Evolutionary conservation across 2,329 filamentous ascomycete genomes (phyloP), one percentile per base, ranked within the genome.

Genomic region (Xylaria sp.): DNA sequence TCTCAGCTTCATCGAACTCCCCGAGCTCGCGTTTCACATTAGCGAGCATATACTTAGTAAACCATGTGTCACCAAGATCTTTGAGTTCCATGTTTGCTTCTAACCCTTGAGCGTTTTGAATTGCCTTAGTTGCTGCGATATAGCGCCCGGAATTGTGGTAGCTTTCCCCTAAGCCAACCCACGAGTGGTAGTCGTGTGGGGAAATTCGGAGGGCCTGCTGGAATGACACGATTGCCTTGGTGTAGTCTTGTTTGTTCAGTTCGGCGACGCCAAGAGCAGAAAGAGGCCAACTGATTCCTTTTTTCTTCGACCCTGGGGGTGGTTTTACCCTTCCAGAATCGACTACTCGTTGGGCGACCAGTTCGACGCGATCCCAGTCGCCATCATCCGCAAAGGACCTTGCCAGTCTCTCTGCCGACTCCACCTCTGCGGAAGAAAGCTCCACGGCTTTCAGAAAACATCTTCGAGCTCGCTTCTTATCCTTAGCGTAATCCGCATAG

Each of bases 381-480:
- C 92, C 90, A 73, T 94, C 91, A 63, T 97, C 90, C 0, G 97
- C 95, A 79, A 98, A 99, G 0, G 90, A 90, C 68, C 89, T 88
- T 1, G 96, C 94, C 18, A 99, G 87, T 34, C 94, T 89, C 80
- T 98, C 93, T 0, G 96, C 96, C 44, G 96, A 94, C 73, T 91
- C 86, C 0, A 97, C 88, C 78, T 99, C 96, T 0, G 92, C 91
- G 0, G 94, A 84, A 0, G 96, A 99, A 2, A 99, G 83, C 79
- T 99, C 96, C 59, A 99, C 92, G 0, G 96, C 96, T 79, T 98
- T 98, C 76, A 98, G 93, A 76, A 98, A 98, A 78, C 95, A 98
- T 72, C 92, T 91, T n/a, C 93, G 88, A 9, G 95, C 94, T 77
- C 97, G 87, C 76, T 91, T 92, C 80, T 90, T 94, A 80, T 98